Percentiles rank a stretch among this genome's conserved stretches.
Evolutionary conservation across 208 protist genomes (phyloP).

Genomic region (Strigomonas culicis): DNA sequence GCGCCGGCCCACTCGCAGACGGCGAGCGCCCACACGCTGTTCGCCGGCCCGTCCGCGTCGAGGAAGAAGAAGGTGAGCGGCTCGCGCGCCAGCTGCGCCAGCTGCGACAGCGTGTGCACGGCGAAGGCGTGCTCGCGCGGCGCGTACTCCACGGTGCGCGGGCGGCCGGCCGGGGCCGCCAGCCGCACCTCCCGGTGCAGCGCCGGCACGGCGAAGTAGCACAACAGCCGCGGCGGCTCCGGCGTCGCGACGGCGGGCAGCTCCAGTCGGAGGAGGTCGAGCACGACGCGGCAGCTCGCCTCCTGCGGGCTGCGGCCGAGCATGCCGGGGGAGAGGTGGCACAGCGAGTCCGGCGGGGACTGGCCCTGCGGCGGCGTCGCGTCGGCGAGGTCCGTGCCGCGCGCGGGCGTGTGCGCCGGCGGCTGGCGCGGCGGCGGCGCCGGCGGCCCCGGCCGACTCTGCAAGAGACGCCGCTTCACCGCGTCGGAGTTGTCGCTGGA

Average conservation of each 20-base stretch:
- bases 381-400: not conserved
- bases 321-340: slow-evolving; percentile 9
- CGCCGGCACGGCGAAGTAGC: slow-evolving; percentile 56
- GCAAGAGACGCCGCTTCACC: slow-evolving; percentile 7
- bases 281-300: slow-evolving; percentile 14
- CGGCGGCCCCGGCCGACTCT: not conserved
- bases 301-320: not conserved
- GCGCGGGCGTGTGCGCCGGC: not conserved
- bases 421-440: slow-evolving; percentile 1
- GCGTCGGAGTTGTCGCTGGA: slow-evolving; percentile 7
- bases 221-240: slow-evolving; percentile 68
- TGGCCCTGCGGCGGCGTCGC: not conserved
- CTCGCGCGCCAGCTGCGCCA: slow-evolving; percentile 49
- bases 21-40: slow-evolving; percentile 67
- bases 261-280: slow-evolving; percentile 63
- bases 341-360: slow-evolving; percentile 1
- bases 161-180: slow-evolving; percentile 48
- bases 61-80: slow-evolving; percentile 82
- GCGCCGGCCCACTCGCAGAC: slow-evolving; percentile 64
- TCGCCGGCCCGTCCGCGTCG: slow-evolving; percentile 42
- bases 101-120: slow-evolving; percentile 39
- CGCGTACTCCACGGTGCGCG: slow-evolving; percentile 60
- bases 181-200: slow-evolving; percentile 60
- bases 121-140: slow-evolving; percentile 20
- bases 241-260: slow-evolving; percentile 42